Conservation (phyloP, 2,329 filamentous ascomycete genomes). For the Ascochyta clinopodiicola region DNA sequence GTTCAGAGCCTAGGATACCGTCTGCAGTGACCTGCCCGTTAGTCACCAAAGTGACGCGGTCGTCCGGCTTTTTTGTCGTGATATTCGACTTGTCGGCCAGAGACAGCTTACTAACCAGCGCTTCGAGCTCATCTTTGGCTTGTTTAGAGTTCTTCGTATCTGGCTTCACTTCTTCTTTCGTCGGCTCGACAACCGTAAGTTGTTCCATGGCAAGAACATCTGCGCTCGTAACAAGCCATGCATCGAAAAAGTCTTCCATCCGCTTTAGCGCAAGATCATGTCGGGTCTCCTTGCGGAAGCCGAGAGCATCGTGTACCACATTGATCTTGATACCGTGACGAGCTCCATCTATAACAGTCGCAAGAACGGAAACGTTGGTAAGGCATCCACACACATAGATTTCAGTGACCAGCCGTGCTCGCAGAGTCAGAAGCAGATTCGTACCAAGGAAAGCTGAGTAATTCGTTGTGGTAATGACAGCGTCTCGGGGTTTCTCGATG, state of each 20-base stretch:
- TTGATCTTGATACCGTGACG: slow-evolving; percentile 87
- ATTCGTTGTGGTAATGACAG: slow-evolving; percentile 71
- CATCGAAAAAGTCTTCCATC: slow-evolving; percentile 77
- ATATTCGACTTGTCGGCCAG: slow-evolving; percentile 10
- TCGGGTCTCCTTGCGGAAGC: slow-evolving; percentile 73
- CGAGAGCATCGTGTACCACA: slow-evolving; percentile 86
- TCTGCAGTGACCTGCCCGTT: background rate
- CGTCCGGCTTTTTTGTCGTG: background rate
- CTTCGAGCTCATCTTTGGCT: slow-evolving; percentile 28
- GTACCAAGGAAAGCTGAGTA: slow-evolving; percentile 88
- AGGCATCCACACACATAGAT: slow-evolving; percentile 87
- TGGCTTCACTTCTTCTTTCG: slow-evolving; percentile 8
- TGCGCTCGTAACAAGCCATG: slow-evolving; percentile 66
- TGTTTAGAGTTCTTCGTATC: background rate
- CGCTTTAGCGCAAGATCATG: slow-evolving; percentile 74
- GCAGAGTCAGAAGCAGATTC: slow-evolving; percentile 74
- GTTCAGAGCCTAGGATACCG: slow-evolving; percentile 6
- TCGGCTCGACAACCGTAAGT: slow-evolving; percentile 10
- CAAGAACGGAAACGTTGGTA: slow-evolving; percentile 87
- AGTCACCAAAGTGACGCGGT: background rate
- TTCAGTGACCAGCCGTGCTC: slow-evolving; percentile 87
- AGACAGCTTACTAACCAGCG: slow-evolving; percentile 32
- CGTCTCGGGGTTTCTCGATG: slow-evolving; percentile 59
- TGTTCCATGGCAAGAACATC: slow-evolving; percentile 60
- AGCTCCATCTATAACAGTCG: slow-evolving; percentile 88